phyloP scores from a whole-genome alignment of 176 grass and related monocot genomes.

The Luzula sylvatica region DNA sequence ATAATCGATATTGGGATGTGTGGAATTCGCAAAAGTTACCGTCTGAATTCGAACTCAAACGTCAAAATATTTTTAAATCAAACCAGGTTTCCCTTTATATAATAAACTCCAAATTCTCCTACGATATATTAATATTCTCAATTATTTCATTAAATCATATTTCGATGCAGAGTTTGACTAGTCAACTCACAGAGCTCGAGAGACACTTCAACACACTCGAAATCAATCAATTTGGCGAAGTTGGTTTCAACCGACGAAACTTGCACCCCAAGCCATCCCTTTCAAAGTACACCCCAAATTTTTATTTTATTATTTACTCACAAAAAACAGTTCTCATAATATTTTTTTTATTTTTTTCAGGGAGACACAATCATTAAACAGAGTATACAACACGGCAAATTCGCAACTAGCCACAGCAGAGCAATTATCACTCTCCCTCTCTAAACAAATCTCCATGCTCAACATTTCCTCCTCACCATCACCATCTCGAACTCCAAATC shows the following conservation, averaged over 20 bases:
- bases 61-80: conserved; percentile 77
- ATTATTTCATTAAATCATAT: conserved; percentile 2
- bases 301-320: too few relatives aligned
- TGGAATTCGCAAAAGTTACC: conserved; percentile 85
- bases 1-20: conserved; percentile 80
- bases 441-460: conserved; percentile 69
- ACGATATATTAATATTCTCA: background rate
- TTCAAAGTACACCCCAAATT: too few relatives aligned
- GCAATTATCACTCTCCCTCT: conserved; percentile 73
- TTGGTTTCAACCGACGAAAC: conserved; percentile 42
- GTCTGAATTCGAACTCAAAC: conserved; percentile 87
- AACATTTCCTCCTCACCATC: conserved; percentile 43
- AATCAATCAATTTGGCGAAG: conserved; percentile 78
- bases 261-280: conserved; percentile 11
- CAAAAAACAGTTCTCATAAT: conserved; percentile 8
- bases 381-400: conserved; percentile 81
- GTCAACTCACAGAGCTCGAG: conserved; percentile 79
- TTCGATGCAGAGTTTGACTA: conserved; percentile 65
- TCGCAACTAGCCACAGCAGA: conserved; percentile 84
- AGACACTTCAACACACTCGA: conserved; percentile 93
- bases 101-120: background rate
- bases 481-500: too few relatives aligned
- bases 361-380: conserved; percentile 58
- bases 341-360: conserved; percentile 34
- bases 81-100: conserved; percentile 49